phyloP scores from a whole-genome alignment of 2,329 filamentous ascomycete genomes.

The Emmonsiellopsis sp. region DNA sequence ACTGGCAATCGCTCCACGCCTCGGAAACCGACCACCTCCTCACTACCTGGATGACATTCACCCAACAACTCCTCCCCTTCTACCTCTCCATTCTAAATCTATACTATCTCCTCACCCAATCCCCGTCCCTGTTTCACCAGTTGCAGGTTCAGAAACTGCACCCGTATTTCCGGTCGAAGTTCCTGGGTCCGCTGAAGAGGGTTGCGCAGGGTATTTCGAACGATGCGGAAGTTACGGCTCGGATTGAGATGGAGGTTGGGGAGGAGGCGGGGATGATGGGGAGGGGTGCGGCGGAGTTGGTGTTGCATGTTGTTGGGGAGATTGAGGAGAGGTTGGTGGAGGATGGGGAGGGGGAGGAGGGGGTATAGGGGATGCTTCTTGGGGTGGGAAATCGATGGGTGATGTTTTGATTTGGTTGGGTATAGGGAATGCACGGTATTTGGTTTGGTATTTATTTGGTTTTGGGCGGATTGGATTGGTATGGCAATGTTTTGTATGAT shows the following conservation, averaged over 20 bases:
- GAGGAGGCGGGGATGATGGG: slow-evolving; percentile 7
- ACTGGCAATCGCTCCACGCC: slow-evolving; percentile 17
- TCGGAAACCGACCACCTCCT: slow-evolving; percentile 13
- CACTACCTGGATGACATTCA: slow-evolving; percentile 38
- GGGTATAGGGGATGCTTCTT: not conserved
- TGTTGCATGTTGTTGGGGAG: slow-evolving; percentile 9
- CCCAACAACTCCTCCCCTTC: slow-evolving; percentile 38
- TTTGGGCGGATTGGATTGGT: too few relatives aligned
- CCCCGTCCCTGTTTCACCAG: slow-evolving; percentile 36
- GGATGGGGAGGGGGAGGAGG: not conserved
- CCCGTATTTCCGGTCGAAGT: slow-evolving; percentile 23
- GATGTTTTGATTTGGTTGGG: too few relatives aligned
- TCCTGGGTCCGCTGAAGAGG: slow-evolving; percentile 23
- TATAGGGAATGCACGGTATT: too few relatives aligned
- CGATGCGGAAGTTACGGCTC: slow-evolving; percentile 4
- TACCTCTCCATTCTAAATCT: slow-evolving; percentile 50
- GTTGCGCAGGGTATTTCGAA: slow-evolving; percentile 6
- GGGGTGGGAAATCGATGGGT: too few relatives aligned
- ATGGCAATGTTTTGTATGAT: too few relatives aligned
- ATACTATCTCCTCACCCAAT: slow-evolving; percentile 48
- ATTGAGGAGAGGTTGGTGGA: slow-evolving; percentile 2
- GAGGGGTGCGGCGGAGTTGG: slow-evolving; percentile 7
- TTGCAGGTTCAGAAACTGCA: slow-evolving; percentile 37
- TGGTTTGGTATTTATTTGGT: too few relatives aligned
- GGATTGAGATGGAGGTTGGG: slow-evolving; percentile 9